These are phyloP conservation scores for Diaporthe sp. DNA, from an alignment of 2,329 filamentous ascomycete species.

Conservation along the genomic window DNA sequence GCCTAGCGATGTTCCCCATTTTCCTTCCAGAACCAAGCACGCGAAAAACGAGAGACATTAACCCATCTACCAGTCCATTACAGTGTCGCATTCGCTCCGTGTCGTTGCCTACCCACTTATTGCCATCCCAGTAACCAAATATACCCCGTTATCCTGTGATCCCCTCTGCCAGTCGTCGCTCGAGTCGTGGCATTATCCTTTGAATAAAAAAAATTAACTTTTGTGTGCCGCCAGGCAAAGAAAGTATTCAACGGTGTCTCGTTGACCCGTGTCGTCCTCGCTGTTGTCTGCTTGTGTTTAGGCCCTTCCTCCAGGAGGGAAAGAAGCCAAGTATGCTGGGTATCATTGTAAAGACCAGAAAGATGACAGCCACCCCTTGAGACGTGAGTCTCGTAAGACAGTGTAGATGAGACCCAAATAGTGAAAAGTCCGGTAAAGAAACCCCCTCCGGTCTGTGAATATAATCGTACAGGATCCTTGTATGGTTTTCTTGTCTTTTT, in stretches of 20 bases:
- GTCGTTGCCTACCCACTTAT: background rate
- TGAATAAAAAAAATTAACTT: constrained; percentile 6
- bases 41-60: constrained; percentile 11
- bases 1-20: constrained; percentile 22
- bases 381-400: constrained; percentile 33
- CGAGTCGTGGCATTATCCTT: background rate
- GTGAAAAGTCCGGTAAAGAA: constrained; percentile 29
- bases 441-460: constrained; percentile 26
- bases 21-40: background rate
- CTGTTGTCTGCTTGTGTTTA: constrained; percentile 11
- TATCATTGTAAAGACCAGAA: constrained; percentile 36
- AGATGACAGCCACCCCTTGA: constrained; percentile 33
- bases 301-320: background rate
- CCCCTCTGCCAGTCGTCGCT: constrained; percentile 14
- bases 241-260: constrained; percentile 1
- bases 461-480: constrained; percentile 32
- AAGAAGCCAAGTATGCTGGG: constrained; percentile 23
- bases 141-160: constrained; percentile 12
- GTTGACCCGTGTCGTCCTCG: background rate
- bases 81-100: constrained; percentile 5
- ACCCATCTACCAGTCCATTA: constrained; percentile 30
- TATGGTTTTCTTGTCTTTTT: constrained; percentile 25
- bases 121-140: background rate
- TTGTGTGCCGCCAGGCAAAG: constrained; percentile 19
- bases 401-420: constrained; percentile 31